phyloP scores from a whole-genome alignment of 176 grass and related monocot species.

The Lolium rigidum region DNA sequence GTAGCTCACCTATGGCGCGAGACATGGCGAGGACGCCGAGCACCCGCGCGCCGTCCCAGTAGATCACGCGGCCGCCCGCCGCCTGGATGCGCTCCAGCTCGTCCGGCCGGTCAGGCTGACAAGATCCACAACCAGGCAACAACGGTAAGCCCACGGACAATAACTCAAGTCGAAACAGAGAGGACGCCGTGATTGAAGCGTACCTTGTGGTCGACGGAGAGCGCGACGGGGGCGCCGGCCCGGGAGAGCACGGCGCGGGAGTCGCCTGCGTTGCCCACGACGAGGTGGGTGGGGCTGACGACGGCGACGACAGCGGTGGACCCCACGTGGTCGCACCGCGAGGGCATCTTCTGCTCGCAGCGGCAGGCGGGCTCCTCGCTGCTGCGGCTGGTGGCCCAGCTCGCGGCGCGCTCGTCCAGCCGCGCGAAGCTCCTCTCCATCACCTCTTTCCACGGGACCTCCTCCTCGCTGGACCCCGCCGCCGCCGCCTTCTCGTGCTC shows the following conservation, averaged over 20 bases:
- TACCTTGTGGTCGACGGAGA: slow-evolving; percentile 94
- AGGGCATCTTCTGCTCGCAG: slow-evolving; percentile 74
- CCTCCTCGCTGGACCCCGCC: background rate
- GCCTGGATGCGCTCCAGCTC: slow-evolving; percentile 88
- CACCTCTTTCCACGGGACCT: slow-evolving; percentile 51
- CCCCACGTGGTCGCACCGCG: slow-evolving; percentile 82
- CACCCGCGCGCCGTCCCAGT: slow-evolving; percentile 91
- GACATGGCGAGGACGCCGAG: slow-evolving; percentile 95
- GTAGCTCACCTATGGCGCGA: slow-evolving; percentile 79
- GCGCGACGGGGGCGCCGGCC: slow-evolving; percentile 58
- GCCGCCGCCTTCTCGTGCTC: slow-evolving; percentile 39
- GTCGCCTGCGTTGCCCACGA: slow-evolving; percentile 90
- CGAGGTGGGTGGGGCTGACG: slow-evolving; percentile 51
- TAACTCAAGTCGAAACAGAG: background rate
- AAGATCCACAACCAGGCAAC: background rate
- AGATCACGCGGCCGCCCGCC: slow-evolving; percentile 88
- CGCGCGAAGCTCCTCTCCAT: slow-evolving; percentile 88
- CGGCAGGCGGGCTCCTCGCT: slow-evolving; percentile 57
- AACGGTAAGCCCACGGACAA: slow-evolving; percentile 5
- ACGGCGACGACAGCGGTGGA: slow-evolving; percentile 89
- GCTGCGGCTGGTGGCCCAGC: slow-evolving; percentile 49
- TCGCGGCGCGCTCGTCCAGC: slow-evolving; percentile 67
- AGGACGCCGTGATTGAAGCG: background rate
- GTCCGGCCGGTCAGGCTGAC: slow-evolving; percentile 88
- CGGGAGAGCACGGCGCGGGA: slow-evolving; percentile 88